Evolutionary conservation across 176 grass and related monocot species (phyloP), one percentile per base, ranked within the genome.

Genomic region (Tuctoria greenei): DNA sequence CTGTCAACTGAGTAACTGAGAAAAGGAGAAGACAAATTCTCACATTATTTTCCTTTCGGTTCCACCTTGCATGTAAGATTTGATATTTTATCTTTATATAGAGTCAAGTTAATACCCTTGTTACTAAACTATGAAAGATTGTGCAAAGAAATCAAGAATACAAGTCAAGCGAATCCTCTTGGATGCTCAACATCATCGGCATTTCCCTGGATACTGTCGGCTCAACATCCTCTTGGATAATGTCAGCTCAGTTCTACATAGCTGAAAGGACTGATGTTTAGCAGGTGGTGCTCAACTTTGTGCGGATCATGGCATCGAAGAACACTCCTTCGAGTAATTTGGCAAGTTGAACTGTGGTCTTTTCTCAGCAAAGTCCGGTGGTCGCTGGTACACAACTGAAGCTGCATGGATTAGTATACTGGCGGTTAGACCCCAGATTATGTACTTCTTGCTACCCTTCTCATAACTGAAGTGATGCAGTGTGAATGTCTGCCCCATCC

Each of bases 391-490:
- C 58, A 90, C 81, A 58, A 90, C 31, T 49, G 87, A 76, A 73
- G 91, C 87, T 1, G 91, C 85, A 54, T 90, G 87, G 79, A 93
- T 90, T 67, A 93, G 34, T 69, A 93, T 90, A 57, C 84, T 34
- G 0, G 84, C 91, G 5, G 91, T 93, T 57, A 93, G 80, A 42
- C 87, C 87, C 91, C 91, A 93, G 52, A 93, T 87, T 64, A 80
- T 50, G 40, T 85, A 93, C 34, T 87, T 82, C 24, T 77, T 42
- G 28, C 50, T 66, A 5, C 16, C 84, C 50, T 86, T 79, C 27
- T 82, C 74, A 8, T 82, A 93, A 45, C 49, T 51, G 16, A 93
- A 93, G 58, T 82, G 61, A 73, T 90, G 87, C 28, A 87, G 6
- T 58, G 83, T 83, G 83, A 73, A 90, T 24, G 54, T 52, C 75